Evolutionary conservation across 768 basidiomycete genomes (phyloP).

Genomic region (Lentinula detonsa): DNA sequence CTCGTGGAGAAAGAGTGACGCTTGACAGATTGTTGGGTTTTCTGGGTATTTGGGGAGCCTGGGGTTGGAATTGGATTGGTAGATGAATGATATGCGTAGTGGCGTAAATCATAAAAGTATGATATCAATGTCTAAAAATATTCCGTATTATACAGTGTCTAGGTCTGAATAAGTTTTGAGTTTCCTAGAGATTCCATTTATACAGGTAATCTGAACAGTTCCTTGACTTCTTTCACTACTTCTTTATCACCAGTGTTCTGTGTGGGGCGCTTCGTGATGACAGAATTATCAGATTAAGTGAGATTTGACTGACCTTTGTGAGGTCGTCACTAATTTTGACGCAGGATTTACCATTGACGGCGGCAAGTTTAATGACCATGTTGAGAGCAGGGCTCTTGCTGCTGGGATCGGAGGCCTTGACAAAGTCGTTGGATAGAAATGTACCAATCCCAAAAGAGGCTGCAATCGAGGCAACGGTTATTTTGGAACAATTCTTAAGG

Average conservation of each 20-base stretch:
- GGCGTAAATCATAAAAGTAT: too few species aligned
- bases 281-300: not conserved
- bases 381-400: constrained; percentile 80
- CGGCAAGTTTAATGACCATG: constrained; percentile 90
- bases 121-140: too few species aligned
- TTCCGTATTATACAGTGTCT: not conserved
- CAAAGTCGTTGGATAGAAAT: constrained; percentile 86
- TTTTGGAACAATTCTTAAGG: not conserved
- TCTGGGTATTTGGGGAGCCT: not conserved
- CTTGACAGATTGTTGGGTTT: not conserved
- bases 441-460: constrained; percentile 95
- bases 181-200: not conserved
- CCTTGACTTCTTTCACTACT: constrained; percentile 56
- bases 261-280: not conserved
- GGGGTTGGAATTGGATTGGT: not conserved
- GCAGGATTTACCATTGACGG: constrained; percentile 68
- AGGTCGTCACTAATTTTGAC: constrained; percentile 94
- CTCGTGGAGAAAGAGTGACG: not conserved
- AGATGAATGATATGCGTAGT: not conserved
- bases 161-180: not conserved
- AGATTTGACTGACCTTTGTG: constrained; percentile 47
- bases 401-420: constrained; percentile 28
- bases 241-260: constrained; percentile 67
- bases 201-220: constrained; percentile 31
- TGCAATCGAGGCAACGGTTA: constrained; percentile 21